These are phyloP conservation scores for Mycena venus DNA, from an alignment of 768 basidiomycete species.

Conservation along the genomic window DNA sequence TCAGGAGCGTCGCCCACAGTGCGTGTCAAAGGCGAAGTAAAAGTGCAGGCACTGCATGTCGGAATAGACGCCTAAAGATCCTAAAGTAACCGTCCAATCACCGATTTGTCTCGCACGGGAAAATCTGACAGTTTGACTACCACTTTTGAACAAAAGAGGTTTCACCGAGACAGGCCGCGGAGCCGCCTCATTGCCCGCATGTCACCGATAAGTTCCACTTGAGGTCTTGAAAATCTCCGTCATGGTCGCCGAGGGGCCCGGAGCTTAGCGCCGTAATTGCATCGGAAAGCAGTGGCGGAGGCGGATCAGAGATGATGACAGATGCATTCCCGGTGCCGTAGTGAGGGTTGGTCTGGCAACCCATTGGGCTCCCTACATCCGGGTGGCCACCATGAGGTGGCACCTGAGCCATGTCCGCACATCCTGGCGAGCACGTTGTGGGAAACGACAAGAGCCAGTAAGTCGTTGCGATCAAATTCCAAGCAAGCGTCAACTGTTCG, in stretches of 20 bases:
- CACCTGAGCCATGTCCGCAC: too few relatives aligned
- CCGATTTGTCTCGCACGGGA: not conserved
- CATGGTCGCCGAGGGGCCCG: not conserved
- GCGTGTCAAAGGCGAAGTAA: not conserved
- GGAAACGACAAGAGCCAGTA: not conserved
- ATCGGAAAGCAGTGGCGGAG: not conserved
- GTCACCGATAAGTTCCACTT: too few relatives aligned
- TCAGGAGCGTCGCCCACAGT: not conserved
- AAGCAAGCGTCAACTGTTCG: not conserved
- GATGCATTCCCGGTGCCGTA: not conserved
- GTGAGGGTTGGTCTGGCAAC: not conserved
- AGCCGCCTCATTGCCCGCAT: not conserved
- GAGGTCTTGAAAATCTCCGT: not conserved
- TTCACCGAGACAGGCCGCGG: not conserved
- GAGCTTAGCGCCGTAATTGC: not conserved
- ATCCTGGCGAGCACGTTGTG: not conserved
- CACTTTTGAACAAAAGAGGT: not conserved
- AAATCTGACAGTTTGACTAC: not conserved
- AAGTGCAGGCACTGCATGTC: slow-evolving; percentile 7
- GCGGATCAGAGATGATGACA: slow-evolving; percentile 1
- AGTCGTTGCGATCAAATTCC: not conserved
- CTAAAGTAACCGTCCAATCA: not conserved
- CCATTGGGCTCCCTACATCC: too few relatives aligned
- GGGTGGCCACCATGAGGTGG: not conserved
- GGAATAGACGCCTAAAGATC: not conserved